These are phyloP conservation scores for Austroboletus novae-zelandiae DNA, from an alignment of 1,284 basidiomycete species.

Conservation along the genomic window DNA sequence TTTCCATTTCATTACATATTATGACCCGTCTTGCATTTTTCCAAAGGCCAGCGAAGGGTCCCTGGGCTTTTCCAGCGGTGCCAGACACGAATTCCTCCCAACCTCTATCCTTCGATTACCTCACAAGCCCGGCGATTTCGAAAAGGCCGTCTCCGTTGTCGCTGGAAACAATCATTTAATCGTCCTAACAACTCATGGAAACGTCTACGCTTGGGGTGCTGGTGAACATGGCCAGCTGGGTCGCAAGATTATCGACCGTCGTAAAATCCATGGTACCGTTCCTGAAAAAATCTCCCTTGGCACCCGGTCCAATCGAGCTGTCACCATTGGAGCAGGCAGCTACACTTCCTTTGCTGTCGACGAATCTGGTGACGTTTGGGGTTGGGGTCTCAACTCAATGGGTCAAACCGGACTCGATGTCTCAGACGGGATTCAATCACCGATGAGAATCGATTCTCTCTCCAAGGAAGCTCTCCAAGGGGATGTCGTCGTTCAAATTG, in stretches of 20 bases:
- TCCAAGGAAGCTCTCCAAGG: conserved; percentile 66
- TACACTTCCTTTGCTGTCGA: conserved; percentile 91
- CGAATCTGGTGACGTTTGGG: conserved; percentile 78
- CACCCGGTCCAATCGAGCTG: conserved; percentile 63
- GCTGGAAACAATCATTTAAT: conserved; percentile 87
- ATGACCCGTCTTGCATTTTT: conserved; percentile 11
- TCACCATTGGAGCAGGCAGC: conserved; percentile 74
- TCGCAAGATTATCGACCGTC: conserved; percentile 78
- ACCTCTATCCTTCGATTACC: conserved; percentile 68
- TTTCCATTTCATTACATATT: conserved; percentile 5
- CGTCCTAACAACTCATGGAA: conserved; percentile 81
- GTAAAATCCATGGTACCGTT: conserved; percentile 79
- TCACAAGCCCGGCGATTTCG: conserved; percentile 60
- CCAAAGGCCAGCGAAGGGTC: conserved; percentile 73
- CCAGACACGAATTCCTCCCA: conserved; percentile 66
- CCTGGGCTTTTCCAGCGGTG: conserved; percentile 77
- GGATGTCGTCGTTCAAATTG: conserved; percentile 68
- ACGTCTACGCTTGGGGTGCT: conserved; percentile 84
- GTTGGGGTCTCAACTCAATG: conserved; percentile 88
- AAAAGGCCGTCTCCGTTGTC: conserved; percentile 77
- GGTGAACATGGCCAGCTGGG: conserved; percentile 88
- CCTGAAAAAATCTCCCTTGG: conserved; percentile 83
- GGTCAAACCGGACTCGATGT: conserved; percentile 62
- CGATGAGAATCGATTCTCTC: conserved; percentile 67
- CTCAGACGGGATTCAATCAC: conserved; percentile 57